Evolutionary conservation across 1,284 basidiomycete genomes (phyloP).

Genomic region (Ganoderma boninense): DNA sequence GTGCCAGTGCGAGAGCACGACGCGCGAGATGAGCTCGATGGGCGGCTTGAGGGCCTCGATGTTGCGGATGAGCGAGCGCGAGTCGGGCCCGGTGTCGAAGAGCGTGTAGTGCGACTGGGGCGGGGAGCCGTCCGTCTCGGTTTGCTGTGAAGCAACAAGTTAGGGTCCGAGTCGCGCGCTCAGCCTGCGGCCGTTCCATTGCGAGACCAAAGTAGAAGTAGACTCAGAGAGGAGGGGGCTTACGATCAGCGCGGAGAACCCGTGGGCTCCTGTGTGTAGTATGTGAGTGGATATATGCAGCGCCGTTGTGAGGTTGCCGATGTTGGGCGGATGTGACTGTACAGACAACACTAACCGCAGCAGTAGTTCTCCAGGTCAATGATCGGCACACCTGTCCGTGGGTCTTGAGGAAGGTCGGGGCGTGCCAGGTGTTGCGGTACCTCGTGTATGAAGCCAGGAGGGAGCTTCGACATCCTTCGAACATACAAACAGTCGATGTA

Average conservation of each 20-base stretch:
- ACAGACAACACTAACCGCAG: slow-evolving; percentile 60
- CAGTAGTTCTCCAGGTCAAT: slow-evolving; percentile 81
- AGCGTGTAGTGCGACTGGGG: slow-evolving; percentile 61
- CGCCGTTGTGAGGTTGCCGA: slow-evolving; percentile 68
- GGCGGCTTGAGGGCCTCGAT: slow-evolving; percentile 65
- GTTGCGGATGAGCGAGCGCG: slow-evolving; percentile 75
- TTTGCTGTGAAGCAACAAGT: too few relatives aligned
- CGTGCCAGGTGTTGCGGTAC: slow-evolving; percentile 67
- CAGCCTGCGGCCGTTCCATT: background rate
- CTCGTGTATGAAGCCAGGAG: slow-evolving; percentile 81
- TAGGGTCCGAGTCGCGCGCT: background rate
- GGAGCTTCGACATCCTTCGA: slow-evolving; percentile 77
- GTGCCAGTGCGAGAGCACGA: slow-evolving; percentile 87
- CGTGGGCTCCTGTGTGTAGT: slow-evolving; percentile 71
- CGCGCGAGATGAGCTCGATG: slow-evolving; percentile 62
- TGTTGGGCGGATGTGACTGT: slow-evolving; percentile 69
- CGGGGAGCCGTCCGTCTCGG: slow-evolving; percentile 49
- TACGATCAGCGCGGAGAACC: slow-evolving; percentile 81
- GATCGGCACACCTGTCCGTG: slow-evolving; percentile 67
- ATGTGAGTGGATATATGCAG: too few relatives aligned
- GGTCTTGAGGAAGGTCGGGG: slow-evolving; percentile 57
- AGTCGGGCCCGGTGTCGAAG: slow-evolving; percentile 86
- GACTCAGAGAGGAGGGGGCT: slow-evolving; percentile 30
- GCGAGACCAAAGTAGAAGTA: background rate
- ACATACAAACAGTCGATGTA: background rate